Evolutionary conservation across 1,284 basidiomycete species (phyloP).

Genomic region (Tylopilus orsonianus): DNA sequence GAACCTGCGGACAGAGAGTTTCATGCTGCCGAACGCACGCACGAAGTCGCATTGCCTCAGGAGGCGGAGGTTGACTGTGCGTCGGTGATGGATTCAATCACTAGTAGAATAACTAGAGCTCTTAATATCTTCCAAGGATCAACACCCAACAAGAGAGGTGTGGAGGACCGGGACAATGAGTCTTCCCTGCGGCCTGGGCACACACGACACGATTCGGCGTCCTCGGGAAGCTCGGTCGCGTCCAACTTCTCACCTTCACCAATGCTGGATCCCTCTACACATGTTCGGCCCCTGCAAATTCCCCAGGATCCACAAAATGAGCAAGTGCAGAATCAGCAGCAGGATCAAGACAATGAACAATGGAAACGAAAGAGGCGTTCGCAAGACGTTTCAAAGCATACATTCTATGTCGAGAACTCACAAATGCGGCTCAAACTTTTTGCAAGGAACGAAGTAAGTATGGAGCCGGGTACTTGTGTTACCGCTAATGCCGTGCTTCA

Average conservation of each 20-base stretch:
- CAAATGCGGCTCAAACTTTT: constrained; percentile 88
- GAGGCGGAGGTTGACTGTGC: constrained; percentile 30
- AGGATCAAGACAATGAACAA: constrained; percentile 33
- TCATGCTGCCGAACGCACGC: constrained; percentile 16
- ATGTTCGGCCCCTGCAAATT: constrained; percentile 51
- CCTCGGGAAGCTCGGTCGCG: constrained; percentile 35
- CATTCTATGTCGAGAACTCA: constrained; percentile 91
- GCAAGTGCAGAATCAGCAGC: constrained; percentile 26
- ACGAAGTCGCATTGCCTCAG: constrained; percentile 11
- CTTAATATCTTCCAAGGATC: constrained; percentile 36
- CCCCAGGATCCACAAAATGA: constrained; percentile 21
- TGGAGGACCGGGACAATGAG: constrained; percentile 5
- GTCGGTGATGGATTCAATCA: constrained; percentile 53
- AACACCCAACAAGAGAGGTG: constrained; percentile 6
- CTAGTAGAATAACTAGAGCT: constrained; percentile 46
- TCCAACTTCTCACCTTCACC: constrained; percentile 46
- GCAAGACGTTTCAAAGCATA: constrained; percentile 81
- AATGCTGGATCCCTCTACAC: constrained; percentile 76
- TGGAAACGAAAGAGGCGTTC: constrained; percentile 44
- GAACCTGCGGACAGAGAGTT: constrained; percentile 35
- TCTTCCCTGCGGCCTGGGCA: constrained; percentile 8
- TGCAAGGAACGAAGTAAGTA: constrained; percentile 80
- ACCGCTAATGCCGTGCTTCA: constrained; percentile 1
- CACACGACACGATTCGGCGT: constrained; percentile 23
- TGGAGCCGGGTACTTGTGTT: background rate